Conservation (phyloP, 108 stramenopile genomes). For the Cyclotella sp. region DNA sequence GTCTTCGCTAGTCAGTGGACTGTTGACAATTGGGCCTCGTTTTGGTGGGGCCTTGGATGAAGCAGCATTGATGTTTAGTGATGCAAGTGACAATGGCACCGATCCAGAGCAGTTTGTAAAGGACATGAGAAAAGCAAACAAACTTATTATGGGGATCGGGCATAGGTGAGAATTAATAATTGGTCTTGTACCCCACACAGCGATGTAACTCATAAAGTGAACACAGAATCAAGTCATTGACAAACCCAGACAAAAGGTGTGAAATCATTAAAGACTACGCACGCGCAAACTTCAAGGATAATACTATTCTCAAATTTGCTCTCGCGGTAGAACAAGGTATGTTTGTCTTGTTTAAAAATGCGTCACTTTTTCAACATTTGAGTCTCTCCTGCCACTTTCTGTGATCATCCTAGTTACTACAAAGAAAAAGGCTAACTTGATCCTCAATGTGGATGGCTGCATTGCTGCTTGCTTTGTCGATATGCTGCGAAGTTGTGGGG, state of each 20-base stretch:
- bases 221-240: conserved; percentile 68
- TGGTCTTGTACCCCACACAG: too few species aligned
- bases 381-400: not conserved
- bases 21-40: conserved; percentile 90
- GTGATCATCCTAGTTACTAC: conserved; percentile 64
- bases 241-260: conserved; percentile 91
- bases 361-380: not conserved
- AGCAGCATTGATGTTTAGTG: conserved; percentile 76
- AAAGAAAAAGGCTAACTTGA: conserved; percentile 88
- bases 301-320: conserved; percentile 87
- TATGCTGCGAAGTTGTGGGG: conserved; percentile 89
- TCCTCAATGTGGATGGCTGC: conserved; percentile 94
- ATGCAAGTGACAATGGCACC: conserved; percentile 74
- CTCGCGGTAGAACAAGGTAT: conserved; percentile 79
- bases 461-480: conserved; percentile 94
- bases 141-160: conserved; percentile 95
- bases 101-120: conserved; percentile 80
- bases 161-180: conserved; percentile 47
- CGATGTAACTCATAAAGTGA: too few species aligned
- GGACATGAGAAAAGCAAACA: conserved; percentile 78
- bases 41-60: conserved; percentile 95
- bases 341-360: not conserved
- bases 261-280: conserved; percentile 90
- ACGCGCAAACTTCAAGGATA: conserved; percentile 78
- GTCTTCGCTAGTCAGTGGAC: conserved; percentile 83